These are phyloP conservation scores for Trichophyton simii DNA, from an alignment of 2,329 filamentous ascomycete genomes.

Conservation along the genomic window DNA sequence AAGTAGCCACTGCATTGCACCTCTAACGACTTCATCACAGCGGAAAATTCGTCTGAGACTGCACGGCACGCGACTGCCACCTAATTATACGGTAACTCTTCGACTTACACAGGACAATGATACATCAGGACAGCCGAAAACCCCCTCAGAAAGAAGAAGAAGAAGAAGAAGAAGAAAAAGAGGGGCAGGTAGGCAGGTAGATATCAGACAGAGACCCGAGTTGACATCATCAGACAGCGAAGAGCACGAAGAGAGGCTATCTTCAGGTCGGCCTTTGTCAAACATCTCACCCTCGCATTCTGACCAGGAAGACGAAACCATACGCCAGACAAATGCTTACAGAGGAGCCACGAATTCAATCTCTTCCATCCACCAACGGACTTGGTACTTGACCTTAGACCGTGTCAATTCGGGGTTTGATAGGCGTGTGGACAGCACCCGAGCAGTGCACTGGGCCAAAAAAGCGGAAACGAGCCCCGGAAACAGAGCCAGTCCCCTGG, in stretches of 20 bases:
- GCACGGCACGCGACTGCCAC: slow-evolving; percentile 43
- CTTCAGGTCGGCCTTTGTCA: slow-evolving; percentile 6
- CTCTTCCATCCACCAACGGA: slow-evolving; percentile 53
- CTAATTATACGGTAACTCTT: slow-evolving; percentile 41
- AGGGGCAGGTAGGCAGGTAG: too few species aligned
- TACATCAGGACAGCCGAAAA: slow-evolving; percentile 19
- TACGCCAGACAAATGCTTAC: slow-evolving; percentile 53
- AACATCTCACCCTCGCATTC: slow-evolving; percentile 8
- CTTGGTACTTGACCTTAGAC: slow-evolving; percentile 55
- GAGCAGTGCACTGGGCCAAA: slow-evolving; percentile 8
- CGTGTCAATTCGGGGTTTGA: slow-evolving; percentile 46
- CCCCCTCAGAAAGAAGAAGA: neutral
- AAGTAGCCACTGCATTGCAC: neutral
- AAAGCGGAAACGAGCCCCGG: slow-evolving; percentile 21
- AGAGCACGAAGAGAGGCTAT: neutral
- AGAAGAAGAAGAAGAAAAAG: too few species aligned
- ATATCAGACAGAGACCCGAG: too few species aligned
- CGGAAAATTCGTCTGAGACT: slow-evolving; percentile 47
- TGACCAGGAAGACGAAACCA: slow-evolving; percentile 37
- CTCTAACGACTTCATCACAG: slow-evolving; percentile 22
- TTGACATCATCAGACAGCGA: neutral
- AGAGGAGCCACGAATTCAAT: slow-evolving; percentile 53
- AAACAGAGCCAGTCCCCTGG: slow-evolving; percentile 14
- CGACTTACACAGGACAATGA: slow-evolving; percentile 41
- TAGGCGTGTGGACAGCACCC: slow-evolving; percentile 5